Evolutionary conservation across 148 eudicot genomes (phyloP).

Genomic region (Diospyros kaki): DNA sequence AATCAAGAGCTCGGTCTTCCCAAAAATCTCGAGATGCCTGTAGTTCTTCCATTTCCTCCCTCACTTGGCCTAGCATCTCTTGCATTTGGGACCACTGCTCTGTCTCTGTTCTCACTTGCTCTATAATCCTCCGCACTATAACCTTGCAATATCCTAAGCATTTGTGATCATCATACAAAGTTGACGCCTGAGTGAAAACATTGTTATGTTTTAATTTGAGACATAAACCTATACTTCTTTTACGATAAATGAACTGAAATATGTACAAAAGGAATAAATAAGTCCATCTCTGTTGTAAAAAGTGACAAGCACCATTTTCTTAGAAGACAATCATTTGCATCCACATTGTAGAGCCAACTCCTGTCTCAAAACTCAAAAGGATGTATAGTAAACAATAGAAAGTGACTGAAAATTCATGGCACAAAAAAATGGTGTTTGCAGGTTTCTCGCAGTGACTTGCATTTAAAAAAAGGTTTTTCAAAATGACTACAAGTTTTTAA

Average conservation of each 20-base stretch:
- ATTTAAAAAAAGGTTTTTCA: too few relatives aligned
- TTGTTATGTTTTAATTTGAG: background rate
- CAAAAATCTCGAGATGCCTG: constrained; percentile 81
- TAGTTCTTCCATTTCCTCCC: constrained; percentile 80
- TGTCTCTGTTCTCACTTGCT: constrained; percentile 88
- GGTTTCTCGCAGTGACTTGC: too few relatives aligned
- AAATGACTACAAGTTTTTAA: too few relatives aligned
- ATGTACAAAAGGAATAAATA: background rate
- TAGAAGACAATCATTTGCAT: too few relatives aligned
- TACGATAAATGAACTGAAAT: background rate
- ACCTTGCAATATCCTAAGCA: constrained; percentile 78
- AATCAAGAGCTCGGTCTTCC: constrained; percentile 67
- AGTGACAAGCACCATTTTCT: too few relatives aligned
- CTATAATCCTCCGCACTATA: constrained; percentile 68
- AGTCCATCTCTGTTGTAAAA: background rate
- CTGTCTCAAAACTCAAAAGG: too few relatives aligned
- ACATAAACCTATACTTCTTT: background rate
- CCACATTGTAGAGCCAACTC: too few relatives aligned
- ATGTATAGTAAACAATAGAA: too few relatives aligned
- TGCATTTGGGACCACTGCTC: constrained; percentile 99
- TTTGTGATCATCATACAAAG: constrained; percentile 29
- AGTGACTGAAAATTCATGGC: too few relatives aligned
- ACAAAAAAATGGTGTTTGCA: too few relatives aligned
- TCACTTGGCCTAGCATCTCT: constrained; percentile 74
- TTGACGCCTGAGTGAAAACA: constrained; percentile 39